Evolutionary conservation across 2,329 filamentous ascomycete genomes (phyloP).

Genomic region (Golovinomyces cichoracearum): DNA sequence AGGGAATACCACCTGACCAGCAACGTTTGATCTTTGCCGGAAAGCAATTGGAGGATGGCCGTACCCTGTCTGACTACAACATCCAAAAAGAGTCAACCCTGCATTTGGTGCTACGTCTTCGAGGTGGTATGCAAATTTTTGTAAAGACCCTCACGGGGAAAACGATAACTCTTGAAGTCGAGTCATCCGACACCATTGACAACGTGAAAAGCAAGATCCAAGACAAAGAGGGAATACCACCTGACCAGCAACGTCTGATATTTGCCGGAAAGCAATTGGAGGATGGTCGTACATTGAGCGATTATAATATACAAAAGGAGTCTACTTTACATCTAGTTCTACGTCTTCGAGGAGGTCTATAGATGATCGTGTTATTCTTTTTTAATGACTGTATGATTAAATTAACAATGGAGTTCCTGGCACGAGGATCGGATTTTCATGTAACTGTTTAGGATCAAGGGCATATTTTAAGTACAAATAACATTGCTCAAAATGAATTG

Average conservation of each 20-base stretch:
- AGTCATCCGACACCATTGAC: conserved; percentile 42
- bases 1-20: conserved; percentile 44
- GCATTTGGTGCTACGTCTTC: conserved; percentile 43
- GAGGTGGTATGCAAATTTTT: conserved; percentile 50
- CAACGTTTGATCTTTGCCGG: conserved; percentile 45
- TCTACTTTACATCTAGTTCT: conserved; percentile 45
- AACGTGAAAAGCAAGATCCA: conserved; percentile 49
- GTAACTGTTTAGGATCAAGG: no score
- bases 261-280: conserved; percentile 48
- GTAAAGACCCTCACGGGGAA: conserved; percentile 46
- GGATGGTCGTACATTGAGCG: conserved; percentile 49
- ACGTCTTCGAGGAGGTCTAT: conserved; percentile 40
- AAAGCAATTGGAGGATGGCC: conserved; percentile 49
- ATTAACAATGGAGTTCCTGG: not conserved
- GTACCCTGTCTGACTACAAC: conserved; percentile 68
- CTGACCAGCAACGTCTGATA: conserved; percentile 43
- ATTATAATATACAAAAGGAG: conserved; percentile 71
- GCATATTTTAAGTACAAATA: no score
- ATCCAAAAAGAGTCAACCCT: conserved; percentile 58
- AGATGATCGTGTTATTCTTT: conserved; percentile 8
- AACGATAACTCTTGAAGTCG: conserved; percentile 44
- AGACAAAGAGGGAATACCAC: conserved; percentile 45
- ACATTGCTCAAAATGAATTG: no score
- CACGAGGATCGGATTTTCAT: no score
- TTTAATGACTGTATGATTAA: not conserved